Conservation (phyloP, 768 basidiomycete genomes). For the Mycena rebaudengoi region DNA sequence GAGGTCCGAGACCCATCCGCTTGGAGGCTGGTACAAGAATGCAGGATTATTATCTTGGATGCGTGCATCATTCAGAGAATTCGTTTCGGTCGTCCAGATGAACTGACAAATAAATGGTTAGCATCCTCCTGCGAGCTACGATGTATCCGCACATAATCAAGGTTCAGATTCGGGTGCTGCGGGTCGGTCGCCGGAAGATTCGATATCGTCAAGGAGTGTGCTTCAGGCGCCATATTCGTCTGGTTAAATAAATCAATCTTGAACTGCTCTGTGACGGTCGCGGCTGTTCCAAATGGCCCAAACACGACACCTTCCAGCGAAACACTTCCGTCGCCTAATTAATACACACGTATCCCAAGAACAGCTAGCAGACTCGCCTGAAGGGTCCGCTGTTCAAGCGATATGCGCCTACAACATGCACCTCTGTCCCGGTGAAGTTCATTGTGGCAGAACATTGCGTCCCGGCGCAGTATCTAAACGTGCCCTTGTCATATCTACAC, state of each 20-base stretch:
- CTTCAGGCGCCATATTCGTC: not conserved
- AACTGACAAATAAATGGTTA: not conserved
- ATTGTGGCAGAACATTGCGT: slow-evolving; percentile 4
- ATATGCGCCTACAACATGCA: slow-evolving; percentile 9
- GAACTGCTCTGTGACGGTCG: not conserved
- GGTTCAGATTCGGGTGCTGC: not conserved
- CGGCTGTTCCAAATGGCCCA: not conserved
- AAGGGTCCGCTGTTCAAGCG: not conserved
- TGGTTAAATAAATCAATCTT: slow-evolving; percentile 14
- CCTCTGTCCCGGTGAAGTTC: slow-evolving; percentile 3
- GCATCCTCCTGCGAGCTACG: not conserved
- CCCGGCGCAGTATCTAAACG: slow-evolving; percentile 1
- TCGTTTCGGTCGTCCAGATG: slow-evolving; percentile 6
- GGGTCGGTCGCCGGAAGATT: not conserved
- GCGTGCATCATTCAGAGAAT: slow-evolving; percentile 1
- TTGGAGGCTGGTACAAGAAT: slow-evolving; percentile 1
- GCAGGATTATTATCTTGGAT: slow-evolving; percentile 9
- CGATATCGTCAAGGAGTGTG: not conserved
- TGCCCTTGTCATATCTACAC: slow-evolving; percentile 5
- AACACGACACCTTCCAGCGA: not conserved
- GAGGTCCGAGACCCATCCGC: not conserved
- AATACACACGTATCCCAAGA: not conserved
- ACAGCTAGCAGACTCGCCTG: not conserved
- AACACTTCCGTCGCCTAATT: not conserved
- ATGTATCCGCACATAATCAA: slow-evolving; percentile 8